These are phyloP conservation scores for Glycine tomentella DNA, from an alignment of 306 rosid species.

Conservation along the genomic window DNA sequence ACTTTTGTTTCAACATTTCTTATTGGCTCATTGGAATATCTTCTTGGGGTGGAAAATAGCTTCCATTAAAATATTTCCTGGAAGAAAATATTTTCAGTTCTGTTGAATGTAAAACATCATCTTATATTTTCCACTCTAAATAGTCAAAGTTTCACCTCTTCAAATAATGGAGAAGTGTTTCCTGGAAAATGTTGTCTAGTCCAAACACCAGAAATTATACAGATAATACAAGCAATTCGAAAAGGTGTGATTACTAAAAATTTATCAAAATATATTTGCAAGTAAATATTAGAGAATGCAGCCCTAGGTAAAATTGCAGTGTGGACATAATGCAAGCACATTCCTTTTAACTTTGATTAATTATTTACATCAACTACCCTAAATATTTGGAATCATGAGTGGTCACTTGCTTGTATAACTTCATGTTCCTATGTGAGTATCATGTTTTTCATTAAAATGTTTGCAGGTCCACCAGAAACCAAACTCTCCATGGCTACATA, in stretches of 20 bases:
- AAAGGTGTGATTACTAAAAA: not conserved
- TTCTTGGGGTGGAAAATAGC: slow-evolving; percentile 8
- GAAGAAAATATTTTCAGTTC: not conserved
- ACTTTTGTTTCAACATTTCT: too few species aligned
- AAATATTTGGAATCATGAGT: slow-evolving; percentile 32
- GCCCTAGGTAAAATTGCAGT: not conserved
- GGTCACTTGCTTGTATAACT: slow-evolving; percentile 33
- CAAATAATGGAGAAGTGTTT: not conserved
- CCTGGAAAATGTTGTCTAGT: too few species aligned
- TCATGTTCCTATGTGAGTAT: slow-evolving; percentile 3
- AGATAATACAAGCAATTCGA: slow-evolving; percentile 24
- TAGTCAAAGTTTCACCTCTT: not conserved
- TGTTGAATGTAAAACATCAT: slow-evolving; percentile 7
- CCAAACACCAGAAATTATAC: slow-evolving; percentile 28
- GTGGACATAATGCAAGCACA: slow-evolving; percentile 26
- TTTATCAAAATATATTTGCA: not conserved
- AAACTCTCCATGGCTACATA: slow-evolving; percentile 85
- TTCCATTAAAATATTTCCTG: not conserved
- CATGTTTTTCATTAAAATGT: slow-evolving; percentile 47
- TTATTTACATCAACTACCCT: slow-evolving; percentile 12
- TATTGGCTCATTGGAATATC: not conserved
- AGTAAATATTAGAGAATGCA: slow-evolving; percentile 30
- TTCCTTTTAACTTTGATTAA: too few species aligned
- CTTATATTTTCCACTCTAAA: slow-evolving; percentile 2
- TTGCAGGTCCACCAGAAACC: slow-evolving; percentile 90